Evolutionary conservation across 495 filamentous ascomycete genomes (phyloP), one percentile per base, ranked within the genome.

Genomic region (Penicillium arizonense): DNA sequence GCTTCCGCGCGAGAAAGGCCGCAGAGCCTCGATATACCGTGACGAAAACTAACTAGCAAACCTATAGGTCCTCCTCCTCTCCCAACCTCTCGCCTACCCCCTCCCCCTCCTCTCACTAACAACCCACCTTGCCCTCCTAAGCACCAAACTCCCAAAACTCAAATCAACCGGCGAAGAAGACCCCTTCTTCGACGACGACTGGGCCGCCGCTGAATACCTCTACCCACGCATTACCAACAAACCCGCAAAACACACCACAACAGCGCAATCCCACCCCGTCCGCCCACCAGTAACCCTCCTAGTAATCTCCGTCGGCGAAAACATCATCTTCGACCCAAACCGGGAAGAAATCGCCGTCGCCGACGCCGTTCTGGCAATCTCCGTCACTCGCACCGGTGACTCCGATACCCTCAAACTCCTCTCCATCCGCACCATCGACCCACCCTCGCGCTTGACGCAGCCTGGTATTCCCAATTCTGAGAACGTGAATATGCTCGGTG

Each of bases 171-270:
- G 78, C 47, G 91, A 96, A 65, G 94, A 99, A 73, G 95, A 99
- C 62, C 95, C 95, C 2, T 84, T 96, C 61, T 97, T 99, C 76
- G 87, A 96, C 76, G 95, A 99, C 73, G 94, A 99, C 71, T 99
- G 95, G 95, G 88, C 85, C 33, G 88, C 85, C 32, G 82, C 91
- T 2, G 69, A 82, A 35, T 82, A 85, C 44, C 77, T 99, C 18
- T 99, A 92, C 73, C 83, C 88, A 1, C 75, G 80, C 34, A 49
- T 65, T 38, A 55, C 53, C 28, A 47, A 51, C 12, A 56, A 44
- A 26, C 24, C 33, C 4, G 9, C 28, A 30, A 30, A 30, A 30
- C 28, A 30, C 28, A 30, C 28, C 8, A 43, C 44, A 21, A 39
- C 36, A 32, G 32, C 35, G 4, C 34, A 56, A 5, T 51, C 62